Evolutionary conservation across 2,329 filamentous ascomycete genomes (phyloP).

Genomic region (Dendrostoma leiphaemia): DNA sequence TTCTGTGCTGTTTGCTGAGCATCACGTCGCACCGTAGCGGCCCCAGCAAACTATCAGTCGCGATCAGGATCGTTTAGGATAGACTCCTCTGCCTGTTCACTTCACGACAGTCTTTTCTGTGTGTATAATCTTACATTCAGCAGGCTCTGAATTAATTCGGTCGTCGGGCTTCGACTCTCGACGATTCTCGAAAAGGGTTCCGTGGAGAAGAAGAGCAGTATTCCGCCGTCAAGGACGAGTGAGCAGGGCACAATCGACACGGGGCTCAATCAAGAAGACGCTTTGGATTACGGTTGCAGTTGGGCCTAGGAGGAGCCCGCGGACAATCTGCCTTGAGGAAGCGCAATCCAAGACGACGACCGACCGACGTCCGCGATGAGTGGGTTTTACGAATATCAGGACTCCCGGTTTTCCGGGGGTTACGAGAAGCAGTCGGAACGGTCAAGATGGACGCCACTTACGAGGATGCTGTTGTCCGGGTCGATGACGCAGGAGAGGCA

Average conservation of each 20-base stretch:
- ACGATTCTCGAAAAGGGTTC: too few species aligned
- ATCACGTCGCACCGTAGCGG: constrained; percentile 14
- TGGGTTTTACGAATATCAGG: constrained; percentile 34
- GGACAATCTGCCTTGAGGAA: constrained; percentile 16
- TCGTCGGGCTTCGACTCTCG: constrained; percentile 16
- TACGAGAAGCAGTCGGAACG: constrained; percentile 60
- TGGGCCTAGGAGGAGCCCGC: constrained; percentile 18
- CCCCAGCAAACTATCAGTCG: constrained; percentile 11
- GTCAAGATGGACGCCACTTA: constrained; percentile 78
- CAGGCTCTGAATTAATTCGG: constrained; percentile 49
- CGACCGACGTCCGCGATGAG: constrained; percentile 25
- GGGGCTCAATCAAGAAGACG: not conserved
- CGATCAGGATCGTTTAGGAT: constrained; percentile 8
- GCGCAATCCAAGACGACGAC: constrained; percentile 13
- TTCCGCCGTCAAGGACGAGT: not conserved
- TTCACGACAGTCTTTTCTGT: constrained; percentile 25
- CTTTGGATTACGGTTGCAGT: constrained; percentile 5
- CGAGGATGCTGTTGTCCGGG: constrained; percentile 78
- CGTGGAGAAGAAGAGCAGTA: not conserved
- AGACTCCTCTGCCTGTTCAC: constrained; percentile 13
- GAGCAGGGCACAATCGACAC: not conserved
- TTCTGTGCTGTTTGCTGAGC: constrained; percentile 21
- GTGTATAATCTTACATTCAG: constrained; percentile 40
- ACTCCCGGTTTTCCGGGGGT: constrained; percentile 20
- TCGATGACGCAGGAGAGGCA: constrained; percentile 76